Evolutionary conservation across 2,329 filamentous ascomycete species (phyloP), one percentile per base, ranked within the genome.

Genomic region (Microsporum audouinii): DNA sequence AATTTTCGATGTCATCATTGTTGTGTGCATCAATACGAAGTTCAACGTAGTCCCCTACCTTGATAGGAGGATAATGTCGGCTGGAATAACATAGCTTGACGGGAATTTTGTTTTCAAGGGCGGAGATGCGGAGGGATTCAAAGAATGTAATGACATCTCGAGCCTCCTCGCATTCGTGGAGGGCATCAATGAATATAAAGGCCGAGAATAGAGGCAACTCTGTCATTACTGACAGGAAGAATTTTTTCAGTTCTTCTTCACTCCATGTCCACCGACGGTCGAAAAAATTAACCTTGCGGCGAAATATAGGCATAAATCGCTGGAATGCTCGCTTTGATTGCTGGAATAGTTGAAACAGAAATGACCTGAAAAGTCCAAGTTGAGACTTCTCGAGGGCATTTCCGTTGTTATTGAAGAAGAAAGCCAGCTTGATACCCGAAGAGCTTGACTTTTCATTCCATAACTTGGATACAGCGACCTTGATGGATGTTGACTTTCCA

Each of bases 51-150:
- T 68, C 66, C 1, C 61, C 10, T 2, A 78, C 69, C 0, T 56
- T 65, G 47, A 80, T 73, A 12, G 72, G 62, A 0, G 77, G 77
- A 65, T 78, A 79, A 61, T 78, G 75, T 2, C 77, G 69, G 61
- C 76, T 78, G 0, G 77, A 75, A 39, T 78, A 72, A 62, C 71
- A 76, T 6, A 76, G 65, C 7, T 61, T 49, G 2, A 49, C 5
- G 7, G 17, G 7, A 23, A 27, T 23, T 3, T 27, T 27, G 6
- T 49, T 56, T 34, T 38, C 14, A 38, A 38, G 10, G 51, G n/a
- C 31, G 12, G 34, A 31, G 12, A 12, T 29, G 31, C 29, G 34
- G 14, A 64, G 10, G 77, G 67, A 1, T 17, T 39, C 5, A 64
- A 47, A 5, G 60, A 57, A 8, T 43, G 34, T 5, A 43, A 51